A percentile compares a stretch with the other conserved stretches of the same genome.
These are phyloP conservation scores for Gilbertella persicaria DNA, from an alignment of 371 early-diverging fungal species.

Conservation along the genomic window DNA sequence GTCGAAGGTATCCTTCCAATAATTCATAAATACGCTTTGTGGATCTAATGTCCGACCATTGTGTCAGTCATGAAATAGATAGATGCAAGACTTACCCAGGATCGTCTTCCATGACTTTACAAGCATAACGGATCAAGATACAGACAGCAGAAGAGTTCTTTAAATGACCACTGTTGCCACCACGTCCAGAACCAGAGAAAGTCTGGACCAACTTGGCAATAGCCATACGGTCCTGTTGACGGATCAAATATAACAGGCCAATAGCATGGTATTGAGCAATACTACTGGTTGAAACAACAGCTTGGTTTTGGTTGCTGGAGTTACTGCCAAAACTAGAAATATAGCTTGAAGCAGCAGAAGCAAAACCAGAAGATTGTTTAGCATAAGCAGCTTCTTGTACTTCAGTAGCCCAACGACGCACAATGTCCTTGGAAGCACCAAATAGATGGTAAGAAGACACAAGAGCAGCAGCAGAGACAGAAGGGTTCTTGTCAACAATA, in stretches of 20 bases:
- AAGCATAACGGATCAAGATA: conserved; percentile 90
- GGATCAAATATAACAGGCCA: conserved; percentile 91
- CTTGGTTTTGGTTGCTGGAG: conserved; percentile 42
- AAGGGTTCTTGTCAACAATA: conserved; percentile 93
- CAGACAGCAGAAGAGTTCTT: conserved; percentile 90
- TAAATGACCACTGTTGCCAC: conserved; percentile 58
- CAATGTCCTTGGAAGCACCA: conserved; percentile 78
- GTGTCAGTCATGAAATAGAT: too few species aligned
- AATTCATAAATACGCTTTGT: conserved; percentile 74
- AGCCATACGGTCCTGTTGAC: conserved; percentile 97
- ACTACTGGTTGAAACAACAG: conserved; percentile 63
- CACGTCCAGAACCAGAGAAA: conserved; percentile 63
- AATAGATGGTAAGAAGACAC: conserved; percentile 92
- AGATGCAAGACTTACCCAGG: conserved; percentile 59
- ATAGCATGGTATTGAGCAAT: conserved; percentile 97
- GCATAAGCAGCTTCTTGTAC: conserved; percentile 85
- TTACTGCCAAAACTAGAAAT: conserved; percentile 54
- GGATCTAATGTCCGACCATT: too few species aligned
- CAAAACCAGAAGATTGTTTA: conserved; percentile 61
- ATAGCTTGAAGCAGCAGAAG: conserved; percentile 57
- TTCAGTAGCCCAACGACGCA: conserved; percentile 89
- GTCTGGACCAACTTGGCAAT: conserved; percentile 93
- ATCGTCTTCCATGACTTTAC: conserved; percentile 93
- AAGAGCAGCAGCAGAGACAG: conserved; percentile 90
- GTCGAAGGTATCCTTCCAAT: conserved; percentile 89